Base-by-base conservation (phyloP, 2,329 filamentous ascomycete genomes). In the Colletotrichum lupini region DNA sequence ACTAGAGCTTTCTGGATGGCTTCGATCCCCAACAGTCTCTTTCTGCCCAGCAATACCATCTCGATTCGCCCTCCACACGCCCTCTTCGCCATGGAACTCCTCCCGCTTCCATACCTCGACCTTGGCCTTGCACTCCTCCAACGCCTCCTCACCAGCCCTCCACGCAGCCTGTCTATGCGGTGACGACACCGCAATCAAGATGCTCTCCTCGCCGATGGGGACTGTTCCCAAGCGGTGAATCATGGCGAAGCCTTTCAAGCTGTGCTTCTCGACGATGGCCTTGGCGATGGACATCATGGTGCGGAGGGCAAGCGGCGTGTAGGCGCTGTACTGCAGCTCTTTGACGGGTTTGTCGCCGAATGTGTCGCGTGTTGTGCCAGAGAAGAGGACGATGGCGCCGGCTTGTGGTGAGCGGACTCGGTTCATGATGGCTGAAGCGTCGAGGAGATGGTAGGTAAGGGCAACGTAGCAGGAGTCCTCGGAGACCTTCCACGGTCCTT, bases 41-140 rank as follows among this genome's bases (percentile, higher is more conserved):
- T 82, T 86, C 57, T 87, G 85, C 7, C 91, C 92, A 60, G 84
- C 82, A 73, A 87, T 85, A 11, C 93, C 93, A 83, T 97, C 95
- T 76, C 92, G 85, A 83, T 98, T 98, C 74, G 94, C 94, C 83
- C 95, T 92, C 95, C 95, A 98, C 57, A 97, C 89, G 7, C 92
- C 94, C 75, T 93, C 92, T 26, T 91, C 92, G 1, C 89, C 92
- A 58, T 89, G 91, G 86, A 98, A 98, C 81, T 95, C 93, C 85
- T 98, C 96, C 76, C 91, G 87, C 85, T 98, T 98, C 96, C 96
- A 98, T 55, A 99, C 92, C 85, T 99, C 97, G n/a, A 94, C 94
- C 76, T 88, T 91, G 68, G 89, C 90, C 85, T 98, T 99, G 79
- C 94, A 95, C 80, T 90, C 86, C 85, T 98, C 96, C 72, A 98